Base-by-base conservation (phyloP, 345 rosid genomes). In the Combretum micranthum region DNA sequence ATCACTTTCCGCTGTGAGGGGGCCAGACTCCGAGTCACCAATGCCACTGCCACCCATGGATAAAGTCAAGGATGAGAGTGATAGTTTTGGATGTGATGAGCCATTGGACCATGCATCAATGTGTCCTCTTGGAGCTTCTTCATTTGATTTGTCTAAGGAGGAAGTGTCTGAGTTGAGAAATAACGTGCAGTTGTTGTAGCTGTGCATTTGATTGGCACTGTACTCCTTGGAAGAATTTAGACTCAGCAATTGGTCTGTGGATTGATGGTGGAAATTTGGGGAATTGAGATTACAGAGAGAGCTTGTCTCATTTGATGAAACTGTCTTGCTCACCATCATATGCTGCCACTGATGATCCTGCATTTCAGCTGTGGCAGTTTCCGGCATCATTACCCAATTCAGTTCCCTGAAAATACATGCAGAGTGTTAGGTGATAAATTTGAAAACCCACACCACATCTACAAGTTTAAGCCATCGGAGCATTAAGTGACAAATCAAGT, bases 21-120 rank as follows among this genome's bases (percentile, higher is more conserved):
- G 61, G 52, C 76, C 72, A 75, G 63, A 72, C 47, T 81, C 77
- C 0, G 77, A 64, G 58, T 62, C 78, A 45, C 50, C 67, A 55
- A 59, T 32, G 44, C 2, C 60, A 44, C 57, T 72, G 47, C 81
- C 74, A 49, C 87, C 87, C 80, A 80, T 68, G 3, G 92, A 72
- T 18, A 80, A 71, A 61, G 72, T 70, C 53, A 77, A 85, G 14
- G 82, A 56, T 53, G 84, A 74, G 1, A 73, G 66, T 20, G 69
- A 65, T 50, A 69, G 81, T 23, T 72, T 66, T 62, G 19, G 64
- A 58, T 57, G 52, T 51, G 46, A 44, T 11, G 61, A 46, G 42
- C 26, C 26, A 53, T 64, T 60, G 7, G 90, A 75, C 90, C 90
- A 81, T 2, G 84, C 69, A 61, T 86, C 85, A 45, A 77, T 79